phyloP scores from a whole-genome alignment of 768 basidiomycete genomes.

The Termitomyces sp. region DNA sequence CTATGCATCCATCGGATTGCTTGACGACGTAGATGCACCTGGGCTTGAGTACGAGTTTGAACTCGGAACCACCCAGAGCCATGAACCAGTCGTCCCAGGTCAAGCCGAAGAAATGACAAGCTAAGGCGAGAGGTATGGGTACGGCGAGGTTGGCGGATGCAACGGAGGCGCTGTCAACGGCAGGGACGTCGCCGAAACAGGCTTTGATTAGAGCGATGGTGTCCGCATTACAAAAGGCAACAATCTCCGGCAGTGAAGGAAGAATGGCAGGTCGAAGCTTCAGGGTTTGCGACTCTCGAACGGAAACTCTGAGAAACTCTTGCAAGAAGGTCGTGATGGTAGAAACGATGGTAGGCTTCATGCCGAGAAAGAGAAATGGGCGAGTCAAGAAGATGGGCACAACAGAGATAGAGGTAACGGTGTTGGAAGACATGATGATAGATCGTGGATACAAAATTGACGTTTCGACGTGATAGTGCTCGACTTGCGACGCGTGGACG shows the following conservation, averaged over 20 bases:
- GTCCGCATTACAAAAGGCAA: not conserved
- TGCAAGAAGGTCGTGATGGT: slow-evolving; percentile 27
- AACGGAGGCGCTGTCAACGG: not conserved
- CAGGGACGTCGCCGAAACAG: not conserved
- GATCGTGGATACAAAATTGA: not conserved
- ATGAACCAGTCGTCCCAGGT: slow-evolving; percentile 34
- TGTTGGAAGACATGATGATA: slow-evolving; percentile 16
- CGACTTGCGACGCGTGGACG: slow-evolving; percentile 10
- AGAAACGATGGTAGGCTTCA: slow-evolving; percentile 20
- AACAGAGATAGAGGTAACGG: slow-evolving; percentile 23
- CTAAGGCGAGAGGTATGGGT: slow-evolving; percentile 29
- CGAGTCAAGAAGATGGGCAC: slow-evolving; percentile 33
- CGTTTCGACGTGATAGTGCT: slow-evolving; percentile 1
- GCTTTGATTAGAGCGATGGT: not conserved
- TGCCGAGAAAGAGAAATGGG: slow-evolving; percentile 24
- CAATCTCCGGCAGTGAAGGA: slow-evolving; percentile 24
- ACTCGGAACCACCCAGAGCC: slow-evolving; percentile 28
- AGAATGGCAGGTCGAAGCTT: slow-evolving; percentile 21
- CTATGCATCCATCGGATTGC: slow-evolving; percentile 21
- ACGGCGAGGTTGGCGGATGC: not conserved
- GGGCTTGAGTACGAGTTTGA: slow-evolving; percentile 30
- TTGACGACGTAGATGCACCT: slow-evolving; percentile 22
- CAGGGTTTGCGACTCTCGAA: slow-evolving; percentile 13
- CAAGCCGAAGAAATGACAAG: slow-evolving; percentile 29
- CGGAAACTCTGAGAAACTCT: slow-evolving; percentile 17